Conservation (phyloP, 495 filamentous ascomycete species). For the Lepraria neglecta region DNA sequence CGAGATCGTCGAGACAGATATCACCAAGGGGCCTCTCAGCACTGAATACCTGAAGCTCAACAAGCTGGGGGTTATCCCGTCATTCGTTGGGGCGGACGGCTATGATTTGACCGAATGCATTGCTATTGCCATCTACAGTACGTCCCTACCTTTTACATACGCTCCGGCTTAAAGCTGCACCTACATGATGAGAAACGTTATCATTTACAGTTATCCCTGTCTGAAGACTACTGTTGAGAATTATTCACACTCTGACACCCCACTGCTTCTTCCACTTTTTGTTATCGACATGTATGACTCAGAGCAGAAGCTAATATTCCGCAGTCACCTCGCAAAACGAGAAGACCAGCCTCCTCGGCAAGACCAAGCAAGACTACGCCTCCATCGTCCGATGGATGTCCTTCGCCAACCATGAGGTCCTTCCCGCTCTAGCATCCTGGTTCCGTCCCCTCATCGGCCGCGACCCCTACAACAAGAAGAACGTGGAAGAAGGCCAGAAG, state of each 20-base stretch:
- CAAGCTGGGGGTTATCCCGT: conserved; percentile 81
- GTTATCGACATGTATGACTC: conserved; percentile 26
- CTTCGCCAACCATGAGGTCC: conserved; percentile 78
- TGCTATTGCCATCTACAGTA: conserved; percentile 96
- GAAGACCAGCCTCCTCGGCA: conserved; percentile 97
- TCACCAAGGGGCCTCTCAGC: conserved; percentile 47
- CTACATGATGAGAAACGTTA: conserved; percentile 73
- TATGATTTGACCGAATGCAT: conserved; percentile 83
- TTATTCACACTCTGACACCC: conserved; percentile 53
- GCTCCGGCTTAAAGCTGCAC: conserved; percentile 16
- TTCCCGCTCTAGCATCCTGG: conserved; percentile 69
- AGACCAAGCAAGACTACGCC: conserved; percentile 99
- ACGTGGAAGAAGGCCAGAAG: conserved; percentile 70
- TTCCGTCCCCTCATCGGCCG: conserved; percentile 81
- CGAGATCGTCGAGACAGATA: conserved; percentile 68
- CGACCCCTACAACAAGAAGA: conserved; percentile 96
- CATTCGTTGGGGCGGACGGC: conserved; percentile 89
- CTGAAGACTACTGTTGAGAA: conserved; percentile 87
- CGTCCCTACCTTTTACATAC: conserved; percentile 38
- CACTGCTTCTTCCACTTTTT: conserved; percentile 35
- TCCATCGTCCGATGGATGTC: conserved; percentile 98
- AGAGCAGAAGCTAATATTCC: conserved; percentile 32
- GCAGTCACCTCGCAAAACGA: conserved; percentile 98
- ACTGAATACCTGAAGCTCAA: conserved; percentile 78
- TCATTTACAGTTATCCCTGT: conserved; percentile 95